Evolutionary conservation across 1,284 basidiomycete species (phyloP).

Genomic region (Wallemia ichthyophaga): DNA sequence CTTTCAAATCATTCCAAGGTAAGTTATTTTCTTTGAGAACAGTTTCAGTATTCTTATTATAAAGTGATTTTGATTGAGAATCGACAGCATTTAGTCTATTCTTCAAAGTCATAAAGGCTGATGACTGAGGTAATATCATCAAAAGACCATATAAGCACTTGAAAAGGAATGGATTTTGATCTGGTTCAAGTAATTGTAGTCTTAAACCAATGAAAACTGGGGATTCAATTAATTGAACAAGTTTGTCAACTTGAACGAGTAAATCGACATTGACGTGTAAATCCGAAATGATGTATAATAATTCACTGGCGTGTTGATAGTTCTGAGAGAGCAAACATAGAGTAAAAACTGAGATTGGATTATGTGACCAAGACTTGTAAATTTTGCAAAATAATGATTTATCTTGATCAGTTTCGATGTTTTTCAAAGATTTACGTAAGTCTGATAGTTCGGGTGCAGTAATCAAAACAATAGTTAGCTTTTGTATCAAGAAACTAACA

Average conservation of each 20-base stretch:
- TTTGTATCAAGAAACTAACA: conserved; percentile 86
- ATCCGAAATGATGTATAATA: conserved; percentile 90
- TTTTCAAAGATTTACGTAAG: conserved; percentile 72
- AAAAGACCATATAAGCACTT: conserved; percentile 91
- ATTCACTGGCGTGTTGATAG: conserved; percentile 90
- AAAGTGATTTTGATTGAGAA: conserved; percentile 17
- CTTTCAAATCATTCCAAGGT: background rate
- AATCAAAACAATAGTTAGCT: conserved; percentile 83
- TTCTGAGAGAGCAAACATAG: conserved; percentile 87
- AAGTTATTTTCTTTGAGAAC: background rate
- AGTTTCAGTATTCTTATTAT: no score
- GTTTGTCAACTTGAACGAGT: conserved; percentile 87
- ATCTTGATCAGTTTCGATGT: conserved; percentile 45
- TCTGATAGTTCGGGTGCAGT: conserved; percentile 84
- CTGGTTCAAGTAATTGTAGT: conserved; percentile 82
- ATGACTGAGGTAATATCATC: conserved; percentile 91
- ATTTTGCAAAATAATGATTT: conserved; percentile 64
- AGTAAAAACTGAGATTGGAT: conserved; percentile 83
- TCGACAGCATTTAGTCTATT: conserved; percentile 85
- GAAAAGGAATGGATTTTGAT: conserved; percentile 80
- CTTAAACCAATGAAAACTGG: conserved; percentile 80
- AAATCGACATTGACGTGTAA: conserved; percentile 83
- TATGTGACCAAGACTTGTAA: conserved; percentile 95
- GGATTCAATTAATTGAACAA: conserved; percentile 90
- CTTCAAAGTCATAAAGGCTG: conserved; percentile 76